Evolutionary conservation across 768 basidiomycete genomes (phyloP), one percentile per base, ranked within the genome.

Genomic region (Vararia minispora): DNA sequence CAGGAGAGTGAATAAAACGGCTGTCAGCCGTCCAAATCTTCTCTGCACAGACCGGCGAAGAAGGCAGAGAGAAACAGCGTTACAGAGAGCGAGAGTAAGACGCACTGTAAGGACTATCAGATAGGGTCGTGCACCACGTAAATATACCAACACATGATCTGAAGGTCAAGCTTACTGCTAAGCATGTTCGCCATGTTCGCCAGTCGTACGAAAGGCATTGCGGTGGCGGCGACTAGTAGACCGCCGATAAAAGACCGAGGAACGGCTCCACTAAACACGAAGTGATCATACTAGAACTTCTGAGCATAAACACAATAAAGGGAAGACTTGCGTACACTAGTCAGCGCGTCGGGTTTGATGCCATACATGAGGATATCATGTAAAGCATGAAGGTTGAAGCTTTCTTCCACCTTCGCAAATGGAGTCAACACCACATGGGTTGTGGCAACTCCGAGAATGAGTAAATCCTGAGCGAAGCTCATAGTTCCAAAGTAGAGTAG

Each of bases 341-440:
- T 52, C 20, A 86, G 55, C 24, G 49, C 56, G 3, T 53, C 51
- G 2, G 59, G 52, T 1, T 52, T 33, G 13, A 76, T 54, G 2
- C 91, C 90, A 51, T 89, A 79, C 61, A 80, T 71, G 21, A 97
- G 62, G 18, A 88, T 64, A 58, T 99, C 95, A 52, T 95, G 88
- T 1, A 69, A 71, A 0, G 88, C 91, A 54, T 98, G 95, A 7
- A 98, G 70, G 48, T 83, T 91, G 68, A 97, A 97, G 52, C 83
- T 86, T 61, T 99, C 95, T 58, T 99, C 95, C 21, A 99, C 95
- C 62, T 99, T 99, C 3, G 87, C 85, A 55, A 83, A 89, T 0
- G 95, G 94, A 2, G 86, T 73, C 3, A 87, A 62, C 18, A 83
- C 47, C 33, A 92, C 81, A 46, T 94, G 82, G 1, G 53, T 48